Evolutionary conservation across 2,329 filamentous ascomycete genomes (phyloP), one percentile per base, ranked within the genome.

Genomic region (Nothophaeocryptopus gaeumannii): DNA sequence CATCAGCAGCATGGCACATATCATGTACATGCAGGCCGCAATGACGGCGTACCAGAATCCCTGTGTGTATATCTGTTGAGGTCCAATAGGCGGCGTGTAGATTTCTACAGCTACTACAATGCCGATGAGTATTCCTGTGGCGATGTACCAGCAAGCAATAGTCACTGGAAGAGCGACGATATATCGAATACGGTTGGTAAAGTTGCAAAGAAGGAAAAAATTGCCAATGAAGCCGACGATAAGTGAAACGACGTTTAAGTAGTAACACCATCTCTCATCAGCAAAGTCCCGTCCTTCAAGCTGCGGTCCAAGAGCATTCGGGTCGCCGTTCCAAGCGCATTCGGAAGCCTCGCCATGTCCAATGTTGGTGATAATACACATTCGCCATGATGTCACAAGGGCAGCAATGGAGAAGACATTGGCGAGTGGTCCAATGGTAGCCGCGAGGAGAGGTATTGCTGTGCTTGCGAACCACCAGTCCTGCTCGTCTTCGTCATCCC

Each of bases 401-500:
- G 90, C 88, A 54, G 87, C 89, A 51, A 96, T 89, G 50, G 86
- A 92, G 70, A 93, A 86, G 29, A 93, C 84, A 50, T 91, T 95
- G 2, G 91, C 91, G 8, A 95, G 80, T 0, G 91, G 91, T 1
- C 89, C 89, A 2, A 93, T 79, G 0, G 90, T 89, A 31, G 89
- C 90, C 2, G 90, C 89, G 9, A 93, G 78, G 65, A 96, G 82
- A 30, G 66, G 66, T 11, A 69, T 67, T 13, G 65, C 66, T 3
- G 64, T 69, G 13, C 62, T 63, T 4, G 66, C 66, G 43, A 69
- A 68, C 66, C 66, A 68, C 66, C 66, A 68, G 46, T 64, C 58
- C 32, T 64, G 59, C 40, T 66, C 60, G 20, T 64, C 60, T 15
- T 65, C 62, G 37, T 66, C 63, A 40, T 59, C 64, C 70, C 59